phyloP scores from a whole-genome alignment of 257 asterid genomes.

The Solanum chilense region DNA sequence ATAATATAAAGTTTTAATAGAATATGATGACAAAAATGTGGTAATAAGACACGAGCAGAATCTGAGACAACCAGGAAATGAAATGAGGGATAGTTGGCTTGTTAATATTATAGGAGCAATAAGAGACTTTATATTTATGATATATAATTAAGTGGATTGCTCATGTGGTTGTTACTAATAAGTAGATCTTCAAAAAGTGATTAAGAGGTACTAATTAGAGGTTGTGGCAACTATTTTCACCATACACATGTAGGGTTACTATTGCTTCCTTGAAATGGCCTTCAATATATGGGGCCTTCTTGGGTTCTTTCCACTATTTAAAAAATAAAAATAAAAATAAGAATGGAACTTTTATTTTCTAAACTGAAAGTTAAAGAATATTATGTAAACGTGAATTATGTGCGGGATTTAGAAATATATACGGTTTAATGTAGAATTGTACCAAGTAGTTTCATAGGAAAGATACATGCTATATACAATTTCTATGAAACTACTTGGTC shows the following conservation, averaged over 20 bases:
- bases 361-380: background rate
- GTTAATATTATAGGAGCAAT: background rate
- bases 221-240: constrained; percentile 13
- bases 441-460: too few species aligned
- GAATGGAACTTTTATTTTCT: background rate
- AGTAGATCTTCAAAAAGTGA: background rate
- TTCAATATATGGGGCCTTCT: background rate
- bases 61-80: constrained; percentile 38
- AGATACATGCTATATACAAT: background rate
- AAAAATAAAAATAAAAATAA: fast-evolving
- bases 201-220: background rate
- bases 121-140: background rate
- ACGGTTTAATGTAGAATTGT: too few species aligned
- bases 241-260: constrained; percentile 19
- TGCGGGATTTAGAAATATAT: background rate
- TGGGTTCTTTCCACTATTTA: background rate
- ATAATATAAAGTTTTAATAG: background rate
- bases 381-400: background rate
- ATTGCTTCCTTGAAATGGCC: background rate
- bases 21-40: constrained; percentile 14
- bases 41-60: background rate
- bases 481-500: background rate
- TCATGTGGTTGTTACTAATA: constrained; percentile 18
- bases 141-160: constrained; percentile 4
- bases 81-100: background rate